phyloP scores from a whole-genome alignment of 257 asterid genomes.

The Salvia miltiorrhiza region DNA sequence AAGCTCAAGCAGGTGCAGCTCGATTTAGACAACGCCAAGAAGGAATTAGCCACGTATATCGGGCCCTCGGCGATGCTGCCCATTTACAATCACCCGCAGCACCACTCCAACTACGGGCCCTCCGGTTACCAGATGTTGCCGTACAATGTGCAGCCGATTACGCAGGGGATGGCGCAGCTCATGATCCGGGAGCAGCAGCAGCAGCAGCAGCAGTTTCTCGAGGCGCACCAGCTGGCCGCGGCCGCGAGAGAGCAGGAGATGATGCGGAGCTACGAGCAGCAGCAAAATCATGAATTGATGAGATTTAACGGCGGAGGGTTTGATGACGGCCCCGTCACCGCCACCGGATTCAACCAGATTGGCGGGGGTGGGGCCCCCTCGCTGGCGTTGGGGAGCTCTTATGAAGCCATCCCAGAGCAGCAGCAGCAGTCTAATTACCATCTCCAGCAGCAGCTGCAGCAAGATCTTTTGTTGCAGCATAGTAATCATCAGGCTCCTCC shows the following conservation, averaged over 20 bases:
- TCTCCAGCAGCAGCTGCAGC: slow-evolving; percentile 29
- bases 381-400: slow-evolving; percentile 48
- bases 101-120: slow-evolving; percentile 25
- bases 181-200: slow-evolving; percentile 49
- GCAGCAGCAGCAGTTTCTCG: slow-evolving; percentile 42
- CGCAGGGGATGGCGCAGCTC: slow-evolving; percentile 48
- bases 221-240: slow-evolving; percentile 39
- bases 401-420: slow-evolving; percentile 29
- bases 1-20: slow-evolving; percentile 53
- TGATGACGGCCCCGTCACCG: slow-evolving; percentile 36
- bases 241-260: slow-evolving; percentile 60
- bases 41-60: slow-evolving; percentile 53
- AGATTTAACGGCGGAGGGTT: slow-evolving; percentile 48
- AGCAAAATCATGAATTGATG: slow-evolving; percentile 39
- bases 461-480: too few species aligned
- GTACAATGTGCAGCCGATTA: slow-evolving; percentile 40
- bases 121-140: slow-evolving; percentile 41
- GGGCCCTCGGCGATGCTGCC: slow-evolving; percentile 61
- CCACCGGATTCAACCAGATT: slow-evolving; percentile 50
- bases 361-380: slow-evolving; percentile 32
- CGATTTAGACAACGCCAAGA: slow-evolving; percentile 53
- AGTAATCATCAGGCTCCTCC: slow-evolving; percentile 16
- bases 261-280: slow-evolving; percentile 55
- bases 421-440: slow-evolving; percentile 39
- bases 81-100: slow-evolving; percentile 39